Base-by-base conservation (phyloP, 805 yeast genomes). In the Nakazawaea pomicola region DNA sequence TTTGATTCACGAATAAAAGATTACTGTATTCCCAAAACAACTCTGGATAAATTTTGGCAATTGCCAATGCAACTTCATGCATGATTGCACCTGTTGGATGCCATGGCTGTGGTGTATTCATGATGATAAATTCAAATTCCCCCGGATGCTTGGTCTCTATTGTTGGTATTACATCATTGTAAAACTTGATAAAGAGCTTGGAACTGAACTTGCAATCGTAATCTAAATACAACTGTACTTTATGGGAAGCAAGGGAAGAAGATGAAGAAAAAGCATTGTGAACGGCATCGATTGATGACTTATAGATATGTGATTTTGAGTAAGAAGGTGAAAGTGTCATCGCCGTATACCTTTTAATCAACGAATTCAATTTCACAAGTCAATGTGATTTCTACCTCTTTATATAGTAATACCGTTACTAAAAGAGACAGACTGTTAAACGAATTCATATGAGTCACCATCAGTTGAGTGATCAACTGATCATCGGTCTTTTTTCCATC, bases 81-180 rank as follows among this genome's bases (percentile, higher is more conserved):
- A 78, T 65, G 28, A 76, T 60, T 4, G 76, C 71, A 1, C 91
- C 80, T 41, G 78, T 76, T 33, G 90, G 81, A 57, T 88, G 96
- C 95, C 95, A 88, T 49, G 95, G 93, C 64, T 88, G 96, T n/a
- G 83, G 68, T 30, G 81, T 87, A 53, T 85, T 82, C 46, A 79
- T 72, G 58, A 82, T 76, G 10, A 78, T 74, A 46, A 85, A 70
- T 49, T 76, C 75, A 50, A 81, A 74, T 45, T 72, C 57, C 43
- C 68, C 68, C 1, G 80, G 73, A 38, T 66, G 61, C 40, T 67
- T 61, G 23, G 58, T 47, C 35, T 70, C 66, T 34, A 80, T 60
- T 23, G 54, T 46, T 15, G 88, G 89, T 29, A 78, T 67, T 6
- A 83, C 66, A 25, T 68, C 68, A 6, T 62, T 57, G 46, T 69